phyloP scores from a whole-genome alignment of 306 rosid species.

The Prunus fruticosa region DNA sequence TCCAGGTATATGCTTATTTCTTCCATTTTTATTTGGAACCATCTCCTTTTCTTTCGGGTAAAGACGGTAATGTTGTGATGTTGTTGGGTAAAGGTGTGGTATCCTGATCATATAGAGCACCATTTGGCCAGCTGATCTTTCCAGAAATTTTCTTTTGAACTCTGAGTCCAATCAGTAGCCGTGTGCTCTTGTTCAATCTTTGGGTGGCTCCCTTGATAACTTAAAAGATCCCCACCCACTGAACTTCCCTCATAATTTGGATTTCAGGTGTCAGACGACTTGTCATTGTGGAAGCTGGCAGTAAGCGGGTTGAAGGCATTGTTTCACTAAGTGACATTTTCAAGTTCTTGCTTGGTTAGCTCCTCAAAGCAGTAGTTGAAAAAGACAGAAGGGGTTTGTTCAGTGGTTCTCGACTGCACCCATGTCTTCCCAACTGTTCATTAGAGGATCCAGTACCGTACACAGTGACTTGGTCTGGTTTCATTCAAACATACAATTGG shows the following conservation, averaged over 20 bases:
- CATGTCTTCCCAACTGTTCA: conserved; percentile 32
- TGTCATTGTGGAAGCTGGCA: conserved; percentile 94
- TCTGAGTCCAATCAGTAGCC: not conserved
- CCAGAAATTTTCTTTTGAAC: not conserved
- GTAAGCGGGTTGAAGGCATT: conserved; percentile 94
- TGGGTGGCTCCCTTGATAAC: conserved; percentile 4
- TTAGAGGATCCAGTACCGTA: conserved; percentile 30
- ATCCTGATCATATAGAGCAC: not conserved
- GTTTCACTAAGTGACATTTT: conserved; percentile 80
- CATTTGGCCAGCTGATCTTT: not conserved
- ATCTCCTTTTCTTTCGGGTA: not conserved
- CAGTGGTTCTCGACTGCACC: conserved; percentile 25
- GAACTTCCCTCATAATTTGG: conserved; percentile 4
- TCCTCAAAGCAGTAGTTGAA: conserved; percentile 24
- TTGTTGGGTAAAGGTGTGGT: not conserved
- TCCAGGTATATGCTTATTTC: conserved; percentile 50
- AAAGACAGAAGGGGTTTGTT: conserved; percentile 27
- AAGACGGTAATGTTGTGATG: not conserved
- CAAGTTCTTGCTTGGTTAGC: conserved; percentile 80
- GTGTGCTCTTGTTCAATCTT: not conserved
- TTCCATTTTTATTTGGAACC: not conserved
- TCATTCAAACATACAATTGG: conserved; percentile 51
- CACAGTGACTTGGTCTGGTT: conserved; percentile 44
- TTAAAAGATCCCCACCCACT: not conserved
- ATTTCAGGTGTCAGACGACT: conserved; percentile 84